Conservation (phyloP, 148 eudicot genomes). For the Arctostaphylos glauca region DNA sequence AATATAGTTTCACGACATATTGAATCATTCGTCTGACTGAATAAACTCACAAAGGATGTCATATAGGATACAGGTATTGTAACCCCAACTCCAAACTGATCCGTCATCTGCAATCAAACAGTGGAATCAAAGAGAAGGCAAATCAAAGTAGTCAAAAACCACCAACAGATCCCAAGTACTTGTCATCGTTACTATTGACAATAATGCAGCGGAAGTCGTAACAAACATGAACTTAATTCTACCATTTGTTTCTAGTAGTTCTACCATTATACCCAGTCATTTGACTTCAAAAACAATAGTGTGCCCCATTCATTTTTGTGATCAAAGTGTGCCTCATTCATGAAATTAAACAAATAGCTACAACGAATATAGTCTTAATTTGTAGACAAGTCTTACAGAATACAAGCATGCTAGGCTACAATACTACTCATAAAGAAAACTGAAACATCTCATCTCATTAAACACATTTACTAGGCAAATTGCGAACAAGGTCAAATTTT, state of each 20-base stretch:
- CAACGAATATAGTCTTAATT: background rate
- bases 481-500: background rate
- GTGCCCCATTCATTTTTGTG: background rate
- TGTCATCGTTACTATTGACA: background rate
- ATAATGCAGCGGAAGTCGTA: background rate
- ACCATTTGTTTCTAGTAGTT: background rate
- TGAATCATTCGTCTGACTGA: background rate
- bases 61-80: conserved; percentile 66
- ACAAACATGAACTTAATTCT: background rate
- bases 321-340: background rate
- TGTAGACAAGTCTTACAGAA: background rate
- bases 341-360: background rate
- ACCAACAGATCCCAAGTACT: background rate
- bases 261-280: background rate
- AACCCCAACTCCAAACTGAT: conserved; percentile 93
- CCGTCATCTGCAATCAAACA: conserved; percentile 73
- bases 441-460: background rate
- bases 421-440: background rate
- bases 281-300: background rate
- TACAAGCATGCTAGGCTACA: conserved; percentile 1
- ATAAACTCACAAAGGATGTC: background rate
- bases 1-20: background rate
- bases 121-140: conserved; percentile 3
- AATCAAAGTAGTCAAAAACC: background rate
- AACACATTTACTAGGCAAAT: background rate